Base-by-base conservation (phyloP, 495 filamentous ascomycete genomes). In the Daldinia vernicosa region DNA sequence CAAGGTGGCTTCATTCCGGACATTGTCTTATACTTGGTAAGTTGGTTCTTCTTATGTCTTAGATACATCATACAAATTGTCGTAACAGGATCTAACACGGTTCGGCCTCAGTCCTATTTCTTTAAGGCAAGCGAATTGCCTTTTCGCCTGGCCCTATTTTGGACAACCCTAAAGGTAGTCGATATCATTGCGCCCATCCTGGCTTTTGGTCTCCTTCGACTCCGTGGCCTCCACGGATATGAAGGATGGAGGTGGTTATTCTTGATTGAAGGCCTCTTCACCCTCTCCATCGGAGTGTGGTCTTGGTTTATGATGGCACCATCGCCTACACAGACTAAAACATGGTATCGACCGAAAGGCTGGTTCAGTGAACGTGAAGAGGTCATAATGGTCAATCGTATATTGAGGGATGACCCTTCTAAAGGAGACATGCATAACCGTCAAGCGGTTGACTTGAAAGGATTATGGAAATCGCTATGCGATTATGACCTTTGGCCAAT, bases 401-500 rank as follows among this genome's bases (percentile, higher is more conserved):
- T 92, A n/a, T 77, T 93, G 27, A 82, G 89, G 17, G 90, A 92
- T 69, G 89, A 91, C 72, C 90, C 90, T 0, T 84, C 82, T 27
- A 91, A 92, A 74, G 87, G 88, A 27, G 82, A 82, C 61, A 86
- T 86, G 85, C 81, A 85, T 72, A 84, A 83, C 54, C 79, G 90
- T 4, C 88, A 93, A 77, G 86, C 84, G 2, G 76, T 94, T 6
- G 85, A 83, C 0, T 84, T 82, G 0, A 86, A 78, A 28, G 76
- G 84, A 22, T 80, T 93, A n/a, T 88, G 85, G 82, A 69, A 84
- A 17, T 82, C 84, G 3, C 65, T 92, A 2, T 84, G 77, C 27
- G 91, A 93, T 74, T 92, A 87, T 52, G 88, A 94, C 60, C 81
- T 94, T 75, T 93, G 90, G 89, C 87, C 88, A 0, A 84, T 92